These are phyloP conservation scores for Anisogramma anomala DNA, from an alignment of 2,329 filamentous ascomycete genomes.

Conservation along the genomic window DNA sequence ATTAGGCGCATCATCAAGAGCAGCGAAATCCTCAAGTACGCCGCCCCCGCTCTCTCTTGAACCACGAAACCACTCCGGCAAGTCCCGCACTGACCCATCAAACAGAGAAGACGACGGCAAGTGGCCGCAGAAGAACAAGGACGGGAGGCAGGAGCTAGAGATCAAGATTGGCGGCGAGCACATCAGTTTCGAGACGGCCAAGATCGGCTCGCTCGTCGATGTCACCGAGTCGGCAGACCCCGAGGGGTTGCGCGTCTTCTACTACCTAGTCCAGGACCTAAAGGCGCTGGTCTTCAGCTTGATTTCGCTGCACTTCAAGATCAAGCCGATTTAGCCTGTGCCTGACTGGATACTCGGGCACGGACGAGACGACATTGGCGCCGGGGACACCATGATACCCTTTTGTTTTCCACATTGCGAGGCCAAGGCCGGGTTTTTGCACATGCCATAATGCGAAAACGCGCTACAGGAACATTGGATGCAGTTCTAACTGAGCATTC, in stretches of 20 bases:
- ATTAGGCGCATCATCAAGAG: conserved; percentile 96
- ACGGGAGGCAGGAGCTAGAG: conserved; percentile 91
- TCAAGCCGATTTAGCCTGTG: conserved; percentile 55
- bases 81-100: neutral
- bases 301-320: conserved; percentile 96
- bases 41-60: neutral
- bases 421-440: too few relatives aligned
- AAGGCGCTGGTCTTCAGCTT: conserved; percentile 95
- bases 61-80: neutral
- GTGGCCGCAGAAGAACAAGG: conserved; percentile 99
- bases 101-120: conserved; percentile 90
- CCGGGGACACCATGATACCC: conserved; percentile 6
- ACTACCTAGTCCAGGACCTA: conserved; percentile 94
- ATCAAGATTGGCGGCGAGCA: conserved; percentile 89
- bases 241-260: conserved; percentile 92
- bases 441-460: neutral
- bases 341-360: neutral
- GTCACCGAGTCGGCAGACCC: conserved; percentile 94
- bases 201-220: conserved; percentile 93
- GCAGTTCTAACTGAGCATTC: too few relatives aligned
- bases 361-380: neutral
- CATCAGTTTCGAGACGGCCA: conserved; percentile 98
- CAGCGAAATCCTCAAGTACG: conserved; percentile 92
- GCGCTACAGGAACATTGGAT: neutral
- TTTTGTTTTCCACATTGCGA: conserved; percentile 2